Percentiles rank a stretch among this genome's conserved stretches.
Conservation (phyloP, 768 basidiomycete genomes). For the Grammothele lineata region DNA sequence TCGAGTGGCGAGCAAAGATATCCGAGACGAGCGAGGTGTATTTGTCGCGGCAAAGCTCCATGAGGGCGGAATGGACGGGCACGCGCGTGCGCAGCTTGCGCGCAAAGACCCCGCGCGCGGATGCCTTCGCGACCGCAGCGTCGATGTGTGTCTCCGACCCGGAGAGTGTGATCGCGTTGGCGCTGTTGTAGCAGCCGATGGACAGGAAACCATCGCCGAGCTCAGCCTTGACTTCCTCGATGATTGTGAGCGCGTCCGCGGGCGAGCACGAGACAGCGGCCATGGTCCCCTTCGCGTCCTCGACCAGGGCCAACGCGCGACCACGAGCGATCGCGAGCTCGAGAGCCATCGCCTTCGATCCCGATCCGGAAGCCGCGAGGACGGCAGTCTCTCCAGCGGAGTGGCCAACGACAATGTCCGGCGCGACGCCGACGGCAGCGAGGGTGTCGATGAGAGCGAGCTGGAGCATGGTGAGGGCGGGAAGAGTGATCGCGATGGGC, state of each 20-base stretch:
- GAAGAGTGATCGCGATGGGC: conserved; percentile 36
- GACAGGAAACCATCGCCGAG: conserved; percentile 25
- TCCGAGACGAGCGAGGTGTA: conserved; percentile 27
- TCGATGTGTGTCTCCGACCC: conserved; percentile 26
- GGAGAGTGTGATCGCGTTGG: conserved; percentile 34
- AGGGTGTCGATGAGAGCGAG: conserved; percentile 42
- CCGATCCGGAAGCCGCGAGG: conserved; percentile 41
- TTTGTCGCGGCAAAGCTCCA: conserved; percentile 31
- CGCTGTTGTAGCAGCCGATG: conserved; percentile 40
- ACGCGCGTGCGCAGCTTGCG: conserved; percentile 34
- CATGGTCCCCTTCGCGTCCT: conserved; percentile 37
- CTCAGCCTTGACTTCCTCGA: conserved; percentile 16
- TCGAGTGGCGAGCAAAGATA: conserved; percentile 27
- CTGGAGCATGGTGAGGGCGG: conserved; percentile 41
- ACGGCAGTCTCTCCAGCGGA: conserved; percentile 46
- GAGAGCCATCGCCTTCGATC: conserved; percentile 35
- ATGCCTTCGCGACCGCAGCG: conserved; percentile 26
- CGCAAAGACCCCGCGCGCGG: conserved; percentile 29
- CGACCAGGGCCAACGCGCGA: conserved; percentile 29
- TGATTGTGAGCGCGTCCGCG: conserved; percentile 25
- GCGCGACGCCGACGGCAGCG: conserved; percentile 30
- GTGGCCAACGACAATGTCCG: conserved; percentile 40
- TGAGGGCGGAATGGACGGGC: conserved; percentile 35
- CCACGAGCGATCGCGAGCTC: conserved; percentile 42
- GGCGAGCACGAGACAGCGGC: conserved; percentile 37